A percentile compares a stretch with the other conserved stretches of the same genome.
These are phyloP conservation scores for Biancaea sappan DNA, from an alignment of 306 rosid genomes.

Conservation along the genomic window DNA sequence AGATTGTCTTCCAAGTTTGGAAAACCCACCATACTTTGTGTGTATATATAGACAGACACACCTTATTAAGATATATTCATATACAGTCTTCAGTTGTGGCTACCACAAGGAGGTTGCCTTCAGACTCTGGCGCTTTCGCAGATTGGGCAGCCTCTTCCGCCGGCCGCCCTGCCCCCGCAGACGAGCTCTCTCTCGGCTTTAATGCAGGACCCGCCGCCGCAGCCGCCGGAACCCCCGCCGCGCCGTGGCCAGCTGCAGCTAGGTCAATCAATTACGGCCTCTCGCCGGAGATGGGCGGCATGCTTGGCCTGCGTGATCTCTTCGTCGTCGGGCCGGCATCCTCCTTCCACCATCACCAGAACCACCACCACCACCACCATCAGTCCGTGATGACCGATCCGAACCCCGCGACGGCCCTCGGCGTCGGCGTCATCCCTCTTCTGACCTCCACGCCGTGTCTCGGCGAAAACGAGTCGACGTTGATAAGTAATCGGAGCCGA, in stretches of 20 bases:
- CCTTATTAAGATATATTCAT: too few species aligned
- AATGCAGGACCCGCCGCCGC: slow-evolving; percentile 71
- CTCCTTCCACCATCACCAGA: slow-evolving; percentile 42
- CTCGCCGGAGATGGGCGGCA: slow-evolving; percentile 68
- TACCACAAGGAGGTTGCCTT: slow-evolving; percentile 92
- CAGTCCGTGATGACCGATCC: slow-evolving; percentile 50
- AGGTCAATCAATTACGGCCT: slow-evolving; percentile 62
- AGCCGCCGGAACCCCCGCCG: slow-evolving; percentile 42
- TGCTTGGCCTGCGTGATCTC: slow-evolving; percentile 70
- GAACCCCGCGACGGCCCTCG: slow-evolving; percentile 80
- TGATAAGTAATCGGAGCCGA: slow-evolving; percentile 29
- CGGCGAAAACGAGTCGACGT: not conserved
- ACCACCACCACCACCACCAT: slow-evolving; percentile 39
- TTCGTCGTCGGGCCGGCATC: slow-evolving; percentile 78
- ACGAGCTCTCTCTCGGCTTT: slow-evolving; percentile 89
- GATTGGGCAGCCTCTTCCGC: slow-evolving; percentile 79
- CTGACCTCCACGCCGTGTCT: slow-evolving; percentile 64
- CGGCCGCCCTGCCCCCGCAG: slow-evolving; percentile 53
- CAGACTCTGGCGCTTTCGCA: slow-evolving; percentile 93
- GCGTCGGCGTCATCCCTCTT: slow-evolving; percentile 81
- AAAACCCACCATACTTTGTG: too few species aligned
- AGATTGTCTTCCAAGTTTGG: slow-evolving; percentile 13
- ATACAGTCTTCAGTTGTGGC: slow-evolving; percentile 88
- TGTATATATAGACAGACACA: not conserved
- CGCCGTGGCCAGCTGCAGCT: slow-evolving; percentile 47